These are phyloP conservation scores for Blastocystis sp. DNA, from an alignment of 352 stramenopile species.

Conservation along the genomic window DNA sequence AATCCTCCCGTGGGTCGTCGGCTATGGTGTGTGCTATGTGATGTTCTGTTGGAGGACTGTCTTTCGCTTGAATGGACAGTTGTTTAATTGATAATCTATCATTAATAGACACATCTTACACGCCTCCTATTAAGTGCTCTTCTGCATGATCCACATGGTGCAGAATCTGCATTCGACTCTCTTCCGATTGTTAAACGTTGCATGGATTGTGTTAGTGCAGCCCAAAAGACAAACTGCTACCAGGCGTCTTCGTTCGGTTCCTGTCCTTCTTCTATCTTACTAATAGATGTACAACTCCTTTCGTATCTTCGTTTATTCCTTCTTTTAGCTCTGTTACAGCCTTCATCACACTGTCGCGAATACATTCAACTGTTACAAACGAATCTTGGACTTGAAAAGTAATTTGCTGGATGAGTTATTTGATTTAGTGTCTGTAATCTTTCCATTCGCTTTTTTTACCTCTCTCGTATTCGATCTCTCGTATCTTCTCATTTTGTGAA, in stretches of 20 bases:
- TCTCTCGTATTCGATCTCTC: not conserved
- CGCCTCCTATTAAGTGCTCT: not conserved
- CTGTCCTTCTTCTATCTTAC: not conserved
- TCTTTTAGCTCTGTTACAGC: not conserved
- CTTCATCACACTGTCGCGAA: not conserved
- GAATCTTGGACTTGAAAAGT: slow-evolving; percentile 17
- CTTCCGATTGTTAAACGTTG: not conserved
- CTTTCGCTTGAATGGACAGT: not conserved
- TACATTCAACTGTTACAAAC: not conserved
- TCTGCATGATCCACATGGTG: not conserved
- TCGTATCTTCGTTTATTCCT: slow-evolving; percentile 1
- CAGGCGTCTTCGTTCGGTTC: not conserved
- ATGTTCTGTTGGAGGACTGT: not conserved
- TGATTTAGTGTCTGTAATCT: slow-evolving; percentile 12
- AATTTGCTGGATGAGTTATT: not conserved
- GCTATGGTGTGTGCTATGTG: not conserved
- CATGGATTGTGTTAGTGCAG: not conserved
- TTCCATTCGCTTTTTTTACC: slow-evolving; percentile 31
- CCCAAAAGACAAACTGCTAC: not conserved
- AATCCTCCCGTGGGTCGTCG: not conserved
- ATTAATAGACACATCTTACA: not conserved
- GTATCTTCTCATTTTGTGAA: not conserved
- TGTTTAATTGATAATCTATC: not conserved
- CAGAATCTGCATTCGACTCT: not conserved
- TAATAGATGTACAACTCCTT: not conserved